Evolutionary conservation across 1,139 yeast species (phyloP), one percentile per base, ranked within the genome.

Genomic region (Nakaseomyces nivariensis): DNA sequence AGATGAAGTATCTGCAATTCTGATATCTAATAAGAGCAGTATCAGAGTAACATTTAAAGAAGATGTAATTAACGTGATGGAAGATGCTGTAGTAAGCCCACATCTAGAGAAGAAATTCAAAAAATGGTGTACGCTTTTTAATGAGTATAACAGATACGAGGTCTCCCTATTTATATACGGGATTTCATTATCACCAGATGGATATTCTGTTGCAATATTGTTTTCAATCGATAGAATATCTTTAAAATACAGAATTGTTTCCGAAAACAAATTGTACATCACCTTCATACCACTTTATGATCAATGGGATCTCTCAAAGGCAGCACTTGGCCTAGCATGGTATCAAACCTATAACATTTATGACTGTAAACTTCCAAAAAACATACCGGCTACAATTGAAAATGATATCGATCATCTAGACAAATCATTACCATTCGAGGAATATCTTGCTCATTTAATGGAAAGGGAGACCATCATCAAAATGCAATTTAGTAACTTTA

Each of bases 341-440:
- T 70, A 63, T 48, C 73, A 69, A 51, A 65, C 65, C 29, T 69
- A 59, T 46, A 62, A 61, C 26, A 56, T 69, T 1, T 62, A 68
- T 24, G 59, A 61, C 4, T 48, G 56, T 32, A 41, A 43, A 11
- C 48, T 58, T 6, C 63, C 67, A n/a, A 4, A 31, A 38, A 33
- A 38, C 10, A 29, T 41, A 10, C 17, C 7, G 11, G n/a, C 25
- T 5, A 41, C n/a, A 4, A 27, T 13, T 8, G 5, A 27, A 27
- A 13, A 13, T 8, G 34, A 29, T 6, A 4, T 13, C 4, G n/a
- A 9, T 7, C 13, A 41, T 4, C 8, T 27, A 9, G 34, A 41
- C 13, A 13, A 5, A n/a, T 41, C 44, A 5, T 9, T 41, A 27
- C 34, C 44, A 3, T 58, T 70, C 45, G 50, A 52, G 7, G 53